Conservation (phyloP, 2,329 filamentous ascomycete genomes). For the Canariomyces notabilis region DNA sequence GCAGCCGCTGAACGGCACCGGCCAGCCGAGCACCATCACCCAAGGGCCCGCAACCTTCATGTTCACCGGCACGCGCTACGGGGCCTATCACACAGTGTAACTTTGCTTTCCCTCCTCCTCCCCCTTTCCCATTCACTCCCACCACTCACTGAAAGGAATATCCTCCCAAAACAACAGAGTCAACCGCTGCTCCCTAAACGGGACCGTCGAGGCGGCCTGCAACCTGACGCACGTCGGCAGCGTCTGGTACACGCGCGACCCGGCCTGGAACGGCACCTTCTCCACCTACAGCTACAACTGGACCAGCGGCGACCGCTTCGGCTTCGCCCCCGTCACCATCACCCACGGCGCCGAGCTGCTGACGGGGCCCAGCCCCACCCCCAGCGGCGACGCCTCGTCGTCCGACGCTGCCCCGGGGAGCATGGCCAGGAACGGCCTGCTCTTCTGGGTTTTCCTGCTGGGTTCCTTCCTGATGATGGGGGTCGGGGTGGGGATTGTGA, state of each 20-base stretch:
- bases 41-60: slow-evolving; percentile 27
- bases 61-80: slow-evolving; percentile 24
- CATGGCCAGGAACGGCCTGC: not conserved
- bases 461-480: too few relatives aligned
- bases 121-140: not conserved
- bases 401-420: not conserved
- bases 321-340: slow-evolving; percentile 28
- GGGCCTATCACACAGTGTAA: slow-evolving; percentile 21
- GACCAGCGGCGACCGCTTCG: slow-evolving; percentile 27
- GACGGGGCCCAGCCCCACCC: slow-evolving; percentile 10
- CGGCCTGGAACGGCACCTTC: slow-evolving; percentile 24
- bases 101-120: not conserved
- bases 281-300: slow-evolving; percentile 28
- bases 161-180: slow-evolving; percentile 6
- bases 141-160: not conserved
- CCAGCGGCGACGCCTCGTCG: slow-evolving; percentile 7
- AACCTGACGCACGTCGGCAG: slow-evolving; percentile 27
- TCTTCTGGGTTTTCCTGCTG: too few relatives aligned
- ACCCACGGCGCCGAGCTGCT: slow-evolving; percentile 23
- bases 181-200: slow-evolving; percentile 27
- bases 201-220: slow-evolving; percentile 24
- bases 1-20: slow-evolving; percentile 17
- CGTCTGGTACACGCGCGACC: slow-evolving; percentile 25
- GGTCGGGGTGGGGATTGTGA: too few relatives aligned
- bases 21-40: slow-evolving; percentile 25